Evolutionary conservation across 768 basidiomycete genomes (phyloP).

Genomic region (Leccinum pellstonianum): DNA sequence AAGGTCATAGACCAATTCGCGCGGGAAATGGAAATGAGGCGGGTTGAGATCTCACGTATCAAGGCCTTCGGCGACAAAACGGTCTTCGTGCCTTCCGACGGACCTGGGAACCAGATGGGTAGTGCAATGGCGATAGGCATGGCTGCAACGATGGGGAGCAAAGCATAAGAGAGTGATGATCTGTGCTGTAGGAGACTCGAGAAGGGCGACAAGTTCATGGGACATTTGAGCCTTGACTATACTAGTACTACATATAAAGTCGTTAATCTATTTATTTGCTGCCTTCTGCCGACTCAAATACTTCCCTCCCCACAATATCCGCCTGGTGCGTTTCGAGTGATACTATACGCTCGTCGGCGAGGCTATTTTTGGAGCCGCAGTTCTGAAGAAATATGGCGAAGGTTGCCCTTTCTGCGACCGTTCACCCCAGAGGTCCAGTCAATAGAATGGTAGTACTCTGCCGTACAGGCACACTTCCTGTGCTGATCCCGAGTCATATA

Average conservation of each 20-base stretch:
- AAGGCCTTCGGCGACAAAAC: conserved; percentile 67
- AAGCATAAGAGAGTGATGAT: conserved; percentile 16
- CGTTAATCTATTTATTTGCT: background rate
- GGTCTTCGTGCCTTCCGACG: conserved; percentile 68
- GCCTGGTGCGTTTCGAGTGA: background rate
- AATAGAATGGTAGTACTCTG: conserved; percentile 3
- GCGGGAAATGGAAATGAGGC: conserved; percentile 70
- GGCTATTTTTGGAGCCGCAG: background rate
- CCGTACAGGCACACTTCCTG: background rate
- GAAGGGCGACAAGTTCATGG: background rate
- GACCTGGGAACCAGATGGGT: conserved; percentile 56
- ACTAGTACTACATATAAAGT: background rate
- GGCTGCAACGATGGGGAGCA: conserved; percentile 60
- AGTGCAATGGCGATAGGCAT: conserved; percentile 65
- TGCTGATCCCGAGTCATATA: background rate
- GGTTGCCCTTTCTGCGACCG: background rate
- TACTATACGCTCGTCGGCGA: background rate
- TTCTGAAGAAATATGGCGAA: background rate
- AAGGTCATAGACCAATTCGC: conserved; percentile 64
- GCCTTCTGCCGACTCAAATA: too few relatives aligned
- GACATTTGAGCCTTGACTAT: background rate
- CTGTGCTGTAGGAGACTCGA: background rate
- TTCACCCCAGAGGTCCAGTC: background rate
- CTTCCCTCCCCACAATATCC: background rate
- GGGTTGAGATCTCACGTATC: conserved; percentile 63